These are phyloP conservation scores for Litsea cubeba DNA, from an alignment of 164 flowering plant genomes.

Conservation along the genomic window DNA sequence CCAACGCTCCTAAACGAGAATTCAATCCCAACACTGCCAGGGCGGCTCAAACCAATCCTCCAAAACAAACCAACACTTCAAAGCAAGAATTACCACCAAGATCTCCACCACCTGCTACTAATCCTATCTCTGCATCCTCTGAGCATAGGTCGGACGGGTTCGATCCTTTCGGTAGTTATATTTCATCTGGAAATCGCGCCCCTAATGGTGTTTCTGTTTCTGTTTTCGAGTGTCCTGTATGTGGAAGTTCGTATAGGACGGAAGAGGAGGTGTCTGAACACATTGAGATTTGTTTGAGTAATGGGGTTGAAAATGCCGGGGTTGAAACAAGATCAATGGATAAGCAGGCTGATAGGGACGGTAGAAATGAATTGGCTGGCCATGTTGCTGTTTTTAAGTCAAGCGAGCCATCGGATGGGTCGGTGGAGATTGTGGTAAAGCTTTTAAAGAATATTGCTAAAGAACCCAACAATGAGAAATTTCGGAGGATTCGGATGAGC, in stretches of 20 bases:
- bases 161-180: constrained; percentile 61
- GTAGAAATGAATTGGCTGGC: constrained; percentile 31
- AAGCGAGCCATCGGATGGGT: constrained; percentile 53
- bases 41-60: background rate
- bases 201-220: constrained; percentile 47
- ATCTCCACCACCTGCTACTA: background rate
- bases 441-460: constrained; percentile 60
- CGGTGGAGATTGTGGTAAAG: constrained; percentile 65
- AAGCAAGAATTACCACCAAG: constrained; percentile 3
- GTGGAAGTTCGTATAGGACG: constrained; percentile 40
- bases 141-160: constrained; percentile 38
- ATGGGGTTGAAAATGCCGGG: constrained; percentile 6
- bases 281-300: constrained; percentile 53
- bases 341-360: constrained; percentile 4
- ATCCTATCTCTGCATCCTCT: background rate
- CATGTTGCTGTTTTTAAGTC: constrained; percentile 55
- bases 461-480: constrained; percentile 80
- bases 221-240: constrained; percentile 75
- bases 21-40: constrained; percentile 6
- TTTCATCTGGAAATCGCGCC: constrained; percentile 59
- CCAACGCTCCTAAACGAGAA: constrained; percentile 9
- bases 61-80: background rate
- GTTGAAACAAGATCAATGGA: constrained; percentile 1
- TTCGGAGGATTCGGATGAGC: constrained; percentile 73
- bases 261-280: constrained; percentile 76